A percentile compares a stretch with the other conserved stretches of the same genome.
These are phyloP conservation scores for Metschnikowia amazonensis DNA, from an alignment of 805 yeast species.

Conservation along the genomic window DNA sequence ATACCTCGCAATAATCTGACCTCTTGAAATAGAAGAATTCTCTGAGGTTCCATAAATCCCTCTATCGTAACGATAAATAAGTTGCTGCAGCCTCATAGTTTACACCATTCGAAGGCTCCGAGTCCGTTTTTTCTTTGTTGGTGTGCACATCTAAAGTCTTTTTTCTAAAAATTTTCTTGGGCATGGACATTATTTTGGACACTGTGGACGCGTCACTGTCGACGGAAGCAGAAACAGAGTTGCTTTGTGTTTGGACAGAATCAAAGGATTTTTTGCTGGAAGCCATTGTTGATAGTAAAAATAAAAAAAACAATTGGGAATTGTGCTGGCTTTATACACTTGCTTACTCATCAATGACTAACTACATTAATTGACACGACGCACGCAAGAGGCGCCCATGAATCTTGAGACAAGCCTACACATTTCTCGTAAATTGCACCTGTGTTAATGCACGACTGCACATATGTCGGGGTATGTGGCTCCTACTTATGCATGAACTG, in stretches of 20 bases:
- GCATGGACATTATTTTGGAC: constrained; percentile 4
- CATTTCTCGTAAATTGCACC: neutral
- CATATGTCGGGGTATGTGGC: neutral
- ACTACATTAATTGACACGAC: no score
- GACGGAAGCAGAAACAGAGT: constrained; percentile 9
- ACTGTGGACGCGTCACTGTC: neutral
- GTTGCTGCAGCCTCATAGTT: constrained; percentile 12
- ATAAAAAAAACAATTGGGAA: neutral
- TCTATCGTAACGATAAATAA: constrained; percentile 8
- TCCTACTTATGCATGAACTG: neutral
- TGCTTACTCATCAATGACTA: neutral
- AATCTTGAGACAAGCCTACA: neutral
- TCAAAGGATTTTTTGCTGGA: constrained; percentile 12
- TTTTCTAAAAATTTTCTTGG: constrained; percentile 2
- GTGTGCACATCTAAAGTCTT: neutral
- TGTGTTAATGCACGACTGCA: neutral
- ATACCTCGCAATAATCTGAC: no score
- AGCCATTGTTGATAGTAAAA: neutral
- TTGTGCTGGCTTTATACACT: neutral
- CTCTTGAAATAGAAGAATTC: no score
- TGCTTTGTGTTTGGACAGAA: constrained; percentile 5
- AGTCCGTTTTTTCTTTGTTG: neutral
- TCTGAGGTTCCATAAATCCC: no score
- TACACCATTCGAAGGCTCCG: neutral
- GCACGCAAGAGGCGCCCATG: neutral